Conservation (phyloP, 2,329 filamentous ascomycete species). For the Tolypocladium tundrense region DNA sequence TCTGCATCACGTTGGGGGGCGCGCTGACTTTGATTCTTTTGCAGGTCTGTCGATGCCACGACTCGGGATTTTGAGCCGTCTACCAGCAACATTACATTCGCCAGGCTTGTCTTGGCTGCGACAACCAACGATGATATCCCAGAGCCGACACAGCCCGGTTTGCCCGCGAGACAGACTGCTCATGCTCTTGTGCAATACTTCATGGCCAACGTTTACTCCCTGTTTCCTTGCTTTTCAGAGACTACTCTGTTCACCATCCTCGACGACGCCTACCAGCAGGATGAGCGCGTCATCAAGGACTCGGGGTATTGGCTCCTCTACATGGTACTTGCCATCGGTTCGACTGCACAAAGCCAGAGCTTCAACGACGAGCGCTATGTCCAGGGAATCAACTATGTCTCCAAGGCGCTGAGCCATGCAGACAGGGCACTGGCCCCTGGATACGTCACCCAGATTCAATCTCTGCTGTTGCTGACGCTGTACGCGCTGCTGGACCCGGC, state of each 20-base stretch:
- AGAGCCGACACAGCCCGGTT: conserved; percentile 42
- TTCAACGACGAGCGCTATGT: conserved; percentile 54
- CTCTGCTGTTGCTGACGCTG: conserved; percentile 73
- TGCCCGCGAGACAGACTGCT: conserved; percentile 64
- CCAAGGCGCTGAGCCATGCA: conserved; percentile 62
- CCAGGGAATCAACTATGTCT: conserved; percentile 45
- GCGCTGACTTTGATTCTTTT: neutral
- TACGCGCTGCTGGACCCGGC: conserved; percentile 85
- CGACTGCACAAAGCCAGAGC: conserved; percentile 60
- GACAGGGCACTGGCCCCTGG: conserved; percentile 80
- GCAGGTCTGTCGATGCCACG: conserved; percentile 84
- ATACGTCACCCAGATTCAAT: conserved; percentile 76
- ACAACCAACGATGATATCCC: conserved; percentile 65
- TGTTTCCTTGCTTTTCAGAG: conserved; percentile 78
- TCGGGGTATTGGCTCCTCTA: conserved; percentile 80
- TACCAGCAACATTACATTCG: conserved; percentile 83
- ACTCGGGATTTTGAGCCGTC: conserved; percentile 89
- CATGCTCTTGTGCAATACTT: conserved; percentile 71
- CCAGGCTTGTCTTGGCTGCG: conserved; percentile 76
- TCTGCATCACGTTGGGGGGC: neutral
- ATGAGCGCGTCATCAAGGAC: conserved; percentile 49
- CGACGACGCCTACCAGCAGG: conserved; percentile 69
- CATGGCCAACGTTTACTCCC: conserved; percentile 67
- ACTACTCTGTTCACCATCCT: conserved; percentile 67
- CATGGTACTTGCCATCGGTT: conserved; percentile 80